Base-by-base conservation (phyloP, 306 rosid genomes). In the Spatholobus suberectus region DNA sequence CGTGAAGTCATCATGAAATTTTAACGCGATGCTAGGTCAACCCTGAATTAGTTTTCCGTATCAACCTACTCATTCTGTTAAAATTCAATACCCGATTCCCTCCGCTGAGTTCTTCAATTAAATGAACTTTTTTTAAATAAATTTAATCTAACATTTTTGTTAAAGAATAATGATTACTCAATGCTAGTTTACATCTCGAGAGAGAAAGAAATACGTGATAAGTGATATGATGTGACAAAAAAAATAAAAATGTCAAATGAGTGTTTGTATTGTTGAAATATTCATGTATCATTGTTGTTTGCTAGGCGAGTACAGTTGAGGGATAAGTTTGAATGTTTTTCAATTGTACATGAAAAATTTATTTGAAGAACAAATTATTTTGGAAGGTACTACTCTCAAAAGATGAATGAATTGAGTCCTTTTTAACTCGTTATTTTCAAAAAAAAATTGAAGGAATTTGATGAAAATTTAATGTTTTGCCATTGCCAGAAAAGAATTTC, bases 1-100 rank as follows among this genome's bases (percentile, higher is more conserved):
- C 88, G 92, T 90, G 94, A 90, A 87, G 20, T 73, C 88, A 85
- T 91, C 90, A 87, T 89, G 86, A 84, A n/a, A n/a, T 29, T 85
- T 76, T 76, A 76, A 37, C 85, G 65, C 67, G 83, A 76, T 76
- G 43, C 75, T 59, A 66, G 75, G 83, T 86, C 93, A 90, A 81
- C 85, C 69, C 71, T 68, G 67, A 6, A 44, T 38, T 26, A 3
- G 3, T 61, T 57, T 12, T 29, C 23, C 62, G 27, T 78, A 61
- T 70, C 61, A 27, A 51, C 73, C 66, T 23, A 32, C 21, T 27
- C 10, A 23, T 40, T 58, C 32, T 73, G 7, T 18, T 51, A 9
- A 49, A 47, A 52, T 52, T 72, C 29, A 66, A 66, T 66, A 43
- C 17, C 26, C 20, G 2, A 13, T 29, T 59, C 34, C 70, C 24